phyloP scores from a whole-genome alignment of 768 basidiomycete genomes.

The Boletus sp. region DNA sequence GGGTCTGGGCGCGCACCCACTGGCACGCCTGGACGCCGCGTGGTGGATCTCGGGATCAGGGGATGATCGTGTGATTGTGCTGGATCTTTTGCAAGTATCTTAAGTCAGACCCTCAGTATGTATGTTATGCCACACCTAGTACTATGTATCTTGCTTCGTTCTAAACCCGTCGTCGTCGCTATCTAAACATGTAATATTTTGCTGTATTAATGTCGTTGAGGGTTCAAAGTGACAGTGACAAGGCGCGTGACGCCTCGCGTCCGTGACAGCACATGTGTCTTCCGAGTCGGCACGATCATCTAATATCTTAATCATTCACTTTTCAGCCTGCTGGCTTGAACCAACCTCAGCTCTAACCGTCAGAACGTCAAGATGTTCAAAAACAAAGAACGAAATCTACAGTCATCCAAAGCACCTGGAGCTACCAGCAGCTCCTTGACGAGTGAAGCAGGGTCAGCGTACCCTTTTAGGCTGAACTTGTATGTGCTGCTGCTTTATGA shows the following conservation, averaged over 20 bases:
- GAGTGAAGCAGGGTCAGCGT: slow-evolving; percentile 28
- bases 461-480: slow-evolving; percentile 81
- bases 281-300: background rate
- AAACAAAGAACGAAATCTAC: slow-evolving; percentile 10
- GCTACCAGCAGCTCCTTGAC: background rate
- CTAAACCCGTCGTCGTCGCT: slow-evolving; percentile 14
- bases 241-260: slow-evolving; percentile 28
- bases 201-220: background rate
- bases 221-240: slow-evolving; percentile 6
- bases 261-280: slow-evolving; percentile 9
- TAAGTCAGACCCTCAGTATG: slow-evolving; percentile 23
- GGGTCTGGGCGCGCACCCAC: slow-evolving; percentile 24
- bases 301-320: background rate
- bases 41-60: slow-evolving; percentile 10
- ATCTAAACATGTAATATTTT: slow-evolving; percentile 9
- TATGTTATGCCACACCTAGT: slow-evolving; percentile 31
- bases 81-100: slow-evolving; percentile 19
- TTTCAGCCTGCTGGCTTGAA: background rate
- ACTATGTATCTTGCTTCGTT: slow-evolving; percentile 22
- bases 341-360: too few species aligned
- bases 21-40: slow-evolving; percentile 22
- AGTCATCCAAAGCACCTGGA: background rate
- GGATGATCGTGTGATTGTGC: background rate
- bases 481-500: slow-evolving; percentile 35
- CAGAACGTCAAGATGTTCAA: slow-evolving; percentile 20